Base-by-base conservation (phyloP, 495 filamentous ascomycete species). In the Podospora comata region DNA sequence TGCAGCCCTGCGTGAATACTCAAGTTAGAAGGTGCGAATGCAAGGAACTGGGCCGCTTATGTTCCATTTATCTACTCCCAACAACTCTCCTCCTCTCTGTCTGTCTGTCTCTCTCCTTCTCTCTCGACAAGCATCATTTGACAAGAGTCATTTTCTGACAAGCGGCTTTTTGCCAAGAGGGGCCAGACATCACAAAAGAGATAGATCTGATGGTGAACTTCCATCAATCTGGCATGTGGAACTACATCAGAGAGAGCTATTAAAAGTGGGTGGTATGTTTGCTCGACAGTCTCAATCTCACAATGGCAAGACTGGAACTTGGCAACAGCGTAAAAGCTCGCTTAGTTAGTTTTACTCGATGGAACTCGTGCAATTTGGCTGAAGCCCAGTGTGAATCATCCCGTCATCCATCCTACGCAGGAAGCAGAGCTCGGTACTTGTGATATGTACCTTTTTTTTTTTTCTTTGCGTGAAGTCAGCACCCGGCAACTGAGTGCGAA, bases 331-430 rank as follows among this genome's bases (percentile, higher is more conserved):
- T 48, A 48, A 48, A 48, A 48, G 20, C 59, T 61, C 59, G 59
- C 59, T 61, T 61, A 61, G 39, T 61, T 23, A 59, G 19, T 59
- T 59, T 59, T 59, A 18, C 27, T 63, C 55, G 18, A 58, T 19
- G 55, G 23, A 65, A 57, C 60, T 68, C 48, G 66, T 39, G 69
- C 64, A 68, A 71, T 71, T 66, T 71, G 69, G 66, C 66, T 66
- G 69, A 68, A 68, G 23, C 48, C 48, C 32, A 54, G 69, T 64
- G 61, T 63, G 61, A 63, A 63, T 63, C 61, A 63, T 63, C 61
- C 61, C 30, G 34, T 34, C 59, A 61, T 67, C 59, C 59, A 61
- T 67, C 65, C 61, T 54, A 30, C 32, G 3, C 26, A 32, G 19
- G 26, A 39, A 60, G 16, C n/a, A 20, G 39, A 5, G 7, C 20